Conservation (phyloP, 495 filamentous ascomycete genomes). For the Talaromyces adpressus region DNA sequence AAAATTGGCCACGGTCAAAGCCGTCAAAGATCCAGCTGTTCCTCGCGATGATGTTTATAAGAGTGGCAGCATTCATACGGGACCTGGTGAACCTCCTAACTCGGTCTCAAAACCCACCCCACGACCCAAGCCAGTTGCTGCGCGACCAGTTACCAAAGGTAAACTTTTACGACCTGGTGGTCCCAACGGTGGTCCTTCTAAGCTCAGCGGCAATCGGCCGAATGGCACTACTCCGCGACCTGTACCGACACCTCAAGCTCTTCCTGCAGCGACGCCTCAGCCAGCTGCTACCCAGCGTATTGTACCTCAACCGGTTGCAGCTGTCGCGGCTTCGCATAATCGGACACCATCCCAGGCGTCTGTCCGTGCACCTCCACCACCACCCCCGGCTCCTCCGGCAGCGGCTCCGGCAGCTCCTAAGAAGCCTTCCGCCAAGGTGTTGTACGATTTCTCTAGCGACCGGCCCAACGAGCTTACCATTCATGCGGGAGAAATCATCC, state of each 20-base stretch:
- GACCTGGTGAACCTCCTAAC: conserved; percentile 72
- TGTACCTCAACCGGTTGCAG: conserved; percentile 39
- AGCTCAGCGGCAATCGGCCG: conserved; percentile 28
- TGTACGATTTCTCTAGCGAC: conserved; percentile 83
- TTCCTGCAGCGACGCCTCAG: conserved; percentile 35
- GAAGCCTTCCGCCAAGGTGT: conserved; percentile 72
- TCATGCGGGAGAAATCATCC: conserved; percentile 67
- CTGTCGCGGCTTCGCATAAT: conserved; percentile 39
- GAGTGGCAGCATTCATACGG: conserved; percentile 82
- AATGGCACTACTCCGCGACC: conserved; percentile 32
- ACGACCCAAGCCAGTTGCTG: conserved; percentile 72
- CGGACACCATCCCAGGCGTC: conserved; percentile 37
- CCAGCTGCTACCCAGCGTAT: conserved; percentile 39
- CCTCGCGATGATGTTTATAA: conserved; percentile 80
- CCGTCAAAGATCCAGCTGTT: conserved; percentile 74
- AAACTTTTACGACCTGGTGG: conserved; percentile 88
- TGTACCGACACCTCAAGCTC: conserved; percentile 29
- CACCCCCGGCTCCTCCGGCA: conserved; percentile 66
- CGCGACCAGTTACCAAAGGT: conserved; percentile 80
- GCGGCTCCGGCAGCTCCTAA: conserved; percentile 55
- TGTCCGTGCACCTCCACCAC: conserved; percentile 55
- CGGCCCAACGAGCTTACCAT: conserved; percentile 75
- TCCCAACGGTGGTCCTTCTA: conserved; percentile 72
- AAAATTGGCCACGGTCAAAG: conserved; percentile 82
- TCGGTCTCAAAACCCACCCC: conserved; percentile 82